A percentile compares a stretch with the other conserved stretches of the same genome.
Evolutionary conservation across 768 basidiomycete species (phyloP).

Genomic region (Termitomyces sp.): DNA sequence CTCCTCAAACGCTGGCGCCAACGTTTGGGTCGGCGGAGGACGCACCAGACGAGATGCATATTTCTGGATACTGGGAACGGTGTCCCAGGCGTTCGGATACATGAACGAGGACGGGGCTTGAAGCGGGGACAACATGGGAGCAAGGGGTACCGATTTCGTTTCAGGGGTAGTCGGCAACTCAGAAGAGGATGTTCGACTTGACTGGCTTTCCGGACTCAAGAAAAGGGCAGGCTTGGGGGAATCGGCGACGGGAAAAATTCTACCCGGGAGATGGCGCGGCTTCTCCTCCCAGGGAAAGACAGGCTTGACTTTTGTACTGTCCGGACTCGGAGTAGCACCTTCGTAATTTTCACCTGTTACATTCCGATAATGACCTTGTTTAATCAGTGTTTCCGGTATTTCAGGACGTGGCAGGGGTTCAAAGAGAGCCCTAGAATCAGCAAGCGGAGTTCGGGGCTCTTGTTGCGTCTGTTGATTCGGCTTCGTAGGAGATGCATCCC

Average conservation of each 20-base stretch:
- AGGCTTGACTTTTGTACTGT: slow-evolving; percentile 65
- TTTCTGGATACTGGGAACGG: slow-evolving; percentile 71
- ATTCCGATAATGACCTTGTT: slow-evolving; percentile 70
- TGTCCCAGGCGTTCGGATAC: slow-evolving; percentile 86
- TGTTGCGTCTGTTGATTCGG: slow-evolving; percentile 33
- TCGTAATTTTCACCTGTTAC: slow-evolving; percentile 49
- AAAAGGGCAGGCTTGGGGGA: slow-evolving; percentile 48
- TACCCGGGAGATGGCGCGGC: slow-evolving; percentile 60
- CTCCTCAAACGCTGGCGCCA: slow-evolving; percentile 51
- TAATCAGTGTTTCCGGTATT: slow-evolving; percentile 65
- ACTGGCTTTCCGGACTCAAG: slow-evolving; percentile 33
- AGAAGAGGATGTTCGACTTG: slow-evolving; percentile 34
- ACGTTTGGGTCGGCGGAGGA: slow-evolving; percentile 37
- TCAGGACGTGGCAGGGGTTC: slow-evolving; percentile 53
- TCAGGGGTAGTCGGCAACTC: slow-evolving; percentile 34
- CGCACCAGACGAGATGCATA: slow-evolving; percentile 64
- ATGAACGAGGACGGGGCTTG: slow-evolving; percentile 52
- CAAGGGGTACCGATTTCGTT: slow-evolving; percentile 19
- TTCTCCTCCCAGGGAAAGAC: slow-evolving; percentile 96
- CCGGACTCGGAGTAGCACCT: slow-evolving; percentile 53
- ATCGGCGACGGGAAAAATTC: slow-evolving; percentile 71
- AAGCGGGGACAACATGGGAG: slow-evolving; percentile 36
- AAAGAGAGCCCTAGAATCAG: slow-evolving; percentile 53
- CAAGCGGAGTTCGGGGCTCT: slow-evolving; percentile 28
- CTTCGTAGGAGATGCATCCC: slow-evolving; percentile 64